A percentile compares a stretch with the other conserved stretches of the same genome.
These are phyloP conservation scores for Solanum piurae DNA, from an alignment of 257 asterid genomes.

Conservation along the genomic window DNA sequence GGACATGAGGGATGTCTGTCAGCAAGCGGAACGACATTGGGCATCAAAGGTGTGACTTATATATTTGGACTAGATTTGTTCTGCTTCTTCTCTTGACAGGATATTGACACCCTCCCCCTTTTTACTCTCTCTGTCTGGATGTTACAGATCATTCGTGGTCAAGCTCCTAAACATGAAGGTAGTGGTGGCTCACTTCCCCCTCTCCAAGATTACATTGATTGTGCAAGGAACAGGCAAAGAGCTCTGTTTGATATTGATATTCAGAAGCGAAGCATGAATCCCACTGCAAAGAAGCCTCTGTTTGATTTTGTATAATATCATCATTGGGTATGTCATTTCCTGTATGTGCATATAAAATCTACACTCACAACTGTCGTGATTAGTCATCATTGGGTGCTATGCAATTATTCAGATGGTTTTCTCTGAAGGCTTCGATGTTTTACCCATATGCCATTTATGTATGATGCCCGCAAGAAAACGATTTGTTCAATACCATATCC, in stretches of 20 bases:
- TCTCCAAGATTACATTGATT: constrained; percentile 42
- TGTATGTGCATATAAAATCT: background rate
- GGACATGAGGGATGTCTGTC: constrained; percentile 89
- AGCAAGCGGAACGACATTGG: constrained; percentile 96
- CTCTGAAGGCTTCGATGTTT: background rate
- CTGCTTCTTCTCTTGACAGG: background rate
- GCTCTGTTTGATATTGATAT: constrained; percentile 28
- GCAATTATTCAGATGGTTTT: background rate
- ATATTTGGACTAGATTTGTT: background rate
- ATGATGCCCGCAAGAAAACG: background rate
- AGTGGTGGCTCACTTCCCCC: constrained; percentile 52
- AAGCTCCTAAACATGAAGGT: constrained; percentile 31
- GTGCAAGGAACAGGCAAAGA: constrained; percentile 41
- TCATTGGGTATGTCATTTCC: background rate
- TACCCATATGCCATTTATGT: background rate
- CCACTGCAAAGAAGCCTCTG: constrained; percentile 46
- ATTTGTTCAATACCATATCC: background rate
- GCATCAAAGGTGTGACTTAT: constrained; percentile 73
- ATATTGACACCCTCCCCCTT: background rate
- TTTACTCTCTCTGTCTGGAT: background rate
- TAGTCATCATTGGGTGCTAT: background rate
- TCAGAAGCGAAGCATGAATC: constrained; percentile 22
- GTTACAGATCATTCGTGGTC: constrained; percentile 60
- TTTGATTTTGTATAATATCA: constrained; percentile 42
- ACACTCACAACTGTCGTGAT: background rate